Conservation (phyloP, 2,329 filamentous ascomycete species). For the Lasiodiplodia sp. region DNA sequence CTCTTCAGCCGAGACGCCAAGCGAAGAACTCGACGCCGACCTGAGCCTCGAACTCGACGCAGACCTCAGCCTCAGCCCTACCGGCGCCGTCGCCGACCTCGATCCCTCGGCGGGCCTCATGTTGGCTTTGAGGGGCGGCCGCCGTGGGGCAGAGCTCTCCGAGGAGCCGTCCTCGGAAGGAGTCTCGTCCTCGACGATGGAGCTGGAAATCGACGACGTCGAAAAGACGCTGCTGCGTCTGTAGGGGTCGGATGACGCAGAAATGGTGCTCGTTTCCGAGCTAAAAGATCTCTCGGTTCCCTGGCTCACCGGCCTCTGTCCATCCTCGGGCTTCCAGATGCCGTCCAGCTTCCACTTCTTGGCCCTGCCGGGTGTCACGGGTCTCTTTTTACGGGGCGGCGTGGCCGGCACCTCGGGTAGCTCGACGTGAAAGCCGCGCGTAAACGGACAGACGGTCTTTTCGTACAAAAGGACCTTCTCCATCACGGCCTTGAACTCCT, state of each 20-base stretch:
- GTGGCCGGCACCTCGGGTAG: conserved; percentile 71
- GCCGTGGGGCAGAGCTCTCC: background rate
- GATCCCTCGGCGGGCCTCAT: conserved; percentile 4
- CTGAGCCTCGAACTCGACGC: background rate
- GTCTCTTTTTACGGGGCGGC: conserved; percentile 70
- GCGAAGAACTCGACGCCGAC: conserved; percentile 3
- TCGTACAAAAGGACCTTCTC: conserved; percentile 82
- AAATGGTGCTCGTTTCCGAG: conserved; percentile 34
- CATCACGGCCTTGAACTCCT: conserved; percentile 73
- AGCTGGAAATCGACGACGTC: conserved; percentile 39
- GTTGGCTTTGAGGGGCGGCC: background rate
- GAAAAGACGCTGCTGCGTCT: conserved; percentile 38
- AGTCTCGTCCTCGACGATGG: conserved; percentile 39
- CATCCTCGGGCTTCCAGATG: conserved; percentile 57
- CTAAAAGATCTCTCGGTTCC: conserved; percentile 37
- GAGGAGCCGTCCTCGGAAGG: conserved; percentile 15
- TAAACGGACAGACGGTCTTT: conserved; percentile 86
- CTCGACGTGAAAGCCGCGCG: conserved; percentile 75
- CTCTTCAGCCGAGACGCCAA: conserved; percentile 16
- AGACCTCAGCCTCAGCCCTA: conserved; percentile 10
- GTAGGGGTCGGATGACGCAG: conserved; percentile 46
- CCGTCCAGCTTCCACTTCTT: conserved; percentile 59
- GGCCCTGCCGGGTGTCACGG: conserved; percentile 65
- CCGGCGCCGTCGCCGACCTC: conserved; percentile 25
- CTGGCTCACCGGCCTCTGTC: conserved; percentile 40